Conservation (phyloP, 108 stramenopile species). For the Cyclotella choctawhatcheeana region DNA sequence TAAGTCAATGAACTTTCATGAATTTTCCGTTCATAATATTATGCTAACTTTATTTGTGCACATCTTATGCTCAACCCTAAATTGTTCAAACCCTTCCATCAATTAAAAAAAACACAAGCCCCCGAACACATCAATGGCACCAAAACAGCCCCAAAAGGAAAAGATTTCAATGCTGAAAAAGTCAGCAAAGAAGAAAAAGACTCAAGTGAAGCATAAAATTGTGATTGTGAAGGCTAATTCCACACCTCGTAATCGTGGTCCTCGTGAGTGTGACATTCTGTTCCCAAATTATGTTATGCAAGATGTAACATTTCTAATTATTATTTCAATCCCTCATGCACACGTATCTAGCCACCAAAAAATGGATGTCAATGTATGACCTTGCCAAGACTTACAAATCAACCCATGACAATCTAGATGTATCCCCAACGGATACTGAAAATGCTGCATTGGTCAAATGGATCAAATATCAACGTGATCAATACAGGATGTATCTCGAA, state of each 20-base stretch:
- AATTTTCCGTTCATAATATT: no score
- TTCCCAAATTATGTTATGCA: neutral
- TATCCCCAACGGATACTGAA: conserved; percentile 3
- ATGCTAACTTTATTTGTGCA: no score
- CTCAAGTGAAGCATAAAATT: neutral
- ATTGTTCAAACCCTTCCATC: no score
- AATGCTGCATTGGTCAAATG: conserved; percentile 2
- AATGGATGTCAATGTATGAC: conserved; percentile 43
- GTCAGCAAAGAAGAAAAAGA: conserved; percentile 1
- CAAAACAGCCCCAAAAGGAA: no score
- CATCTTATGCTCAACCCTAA: no score
- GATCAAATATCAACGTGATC: conserved; percentile 41
- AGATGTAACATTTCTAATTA: neutral
- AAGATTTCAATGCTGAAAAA: conserved; percentile 1
- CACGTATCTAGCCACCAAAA: conserved; percentile 25
- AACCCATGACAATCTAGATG: conserved; percentile 15
- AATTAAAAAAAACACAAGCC: neutral
- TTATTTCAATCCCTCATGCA: neutral
- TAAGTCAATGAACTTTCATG: neutral
- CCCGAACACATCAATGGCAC: no score
- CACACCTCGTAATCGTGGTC: conserved; percentile 8
- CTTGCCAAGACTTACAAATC: conserved; percentile 17
- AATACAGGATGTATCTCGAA: conserved; percentile 38
- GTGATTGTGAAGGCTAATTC: neutral
- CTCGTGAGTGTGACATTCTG: neutral